Evolutionary conservation across 139 green algal genomes (phyloP).

Genomic region (Coelastrella sp.): DNA sequence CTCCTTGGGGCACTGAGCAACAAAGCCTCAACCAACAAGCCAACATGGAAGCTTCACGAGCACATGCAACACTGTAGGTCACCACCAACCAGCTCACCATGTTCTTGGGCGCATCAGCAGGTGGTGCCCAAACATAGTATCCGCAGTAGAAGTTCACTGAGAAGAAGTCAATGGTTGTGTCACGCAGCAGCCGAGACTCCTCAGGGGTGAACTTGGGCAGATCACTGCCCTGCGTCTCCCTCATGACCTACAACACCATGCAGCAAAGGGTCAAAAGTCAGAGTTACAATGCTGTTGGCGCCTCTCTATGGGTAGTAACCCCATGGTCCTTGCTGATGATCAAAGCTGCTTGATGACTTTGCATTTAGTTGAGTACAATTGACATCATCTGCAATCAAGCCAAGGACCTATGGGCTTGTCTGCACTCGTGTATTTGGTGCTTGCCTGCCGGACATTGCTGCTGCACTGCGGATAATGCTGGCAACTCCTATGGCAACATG

Average conservation of each 20-base stretch:
- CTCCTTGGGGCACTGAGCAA: no score
- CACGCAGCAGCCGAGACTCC: constrained; percentile 43
- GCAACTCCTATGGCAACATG: no score
- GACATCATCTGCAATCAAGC: no score
- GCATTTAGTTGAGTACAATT: no score
- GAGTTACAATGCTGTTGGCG: no score
- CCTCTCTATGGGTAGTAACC: no score
- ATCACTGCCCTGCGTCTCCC: constrained; percentile 27
- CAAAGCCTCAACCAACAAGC: not conserved
- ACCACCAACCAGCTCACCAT: not conserved
- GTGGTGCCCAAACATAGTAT: constrained; percentile 45
- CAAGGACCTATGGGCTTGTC: no score
- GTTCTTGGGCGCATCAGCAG: constrained; percentile 16
- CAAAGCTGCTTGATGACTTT: no score
- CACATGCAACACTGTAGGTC: not conserved
- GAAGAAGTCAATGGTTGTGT: constrained; percentile 54
- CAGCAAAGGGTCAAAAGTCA: not conserved
- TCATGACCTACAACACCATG: not conserved
- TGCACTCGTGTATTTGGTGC: no score
- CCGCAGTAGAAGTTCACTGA: constrained; percentile 64
- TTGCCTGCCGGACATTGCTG: no score
- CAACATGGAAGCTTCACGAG: not conserved
- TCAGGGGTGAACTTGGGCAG: constrained; percentile 59
- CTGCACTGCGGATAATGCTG: no score
- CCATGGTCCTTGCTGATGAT: no score